phyloP scores from a whole-genome alignment of 768 basidiomycete genomes.

The Hysterangium stoloniferum region DNA sequence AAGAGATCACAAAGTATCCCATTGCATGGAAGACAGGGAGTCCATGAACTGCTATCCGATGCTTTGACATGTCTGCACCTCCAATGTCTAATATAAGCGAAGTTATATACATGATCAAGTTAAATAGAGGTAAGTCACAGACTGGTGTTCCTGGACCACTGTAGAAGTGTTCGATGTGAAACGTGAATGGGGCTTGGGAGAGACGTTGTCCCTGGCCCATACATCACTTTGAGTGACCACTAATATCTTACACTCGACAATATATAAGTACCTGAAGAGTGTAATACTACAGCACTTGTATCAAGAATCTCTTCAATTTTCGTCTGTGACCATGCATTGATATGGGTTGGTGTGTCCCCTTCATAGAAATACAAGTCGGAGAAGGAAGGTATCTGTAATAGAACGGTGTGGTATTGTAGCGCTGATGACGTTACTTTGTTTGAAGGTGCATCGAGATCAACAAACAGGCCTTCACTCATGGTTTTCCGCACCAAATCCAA shows the following conservation, averaged over 20 bases:
- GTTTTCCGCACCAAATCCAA: slow-evolving; percentile 26
- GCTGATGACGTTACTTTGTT: background rate
- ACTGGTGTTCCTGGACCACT: slow-evolving; percentile 13
- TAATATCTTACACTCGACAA: slow-evolving; percentile 22
- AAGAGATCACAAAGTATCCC: slow-evolving; percentile 5
- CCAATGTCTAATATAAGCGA: slow-evolving; percentile 11
- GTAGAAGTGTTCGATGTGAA: background rate
- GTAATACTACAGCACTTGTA: slow-evolving; percentile 7
- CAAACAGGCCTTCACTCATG: slow-evolving; percentile 18
- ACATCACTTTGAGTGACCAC: slow-evolving; percentile 12
- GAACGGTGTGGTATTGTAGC: background rate
- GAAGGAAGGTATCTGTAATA: slow-evolving; percentile 13
- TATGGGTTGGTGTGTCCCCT: background rate
- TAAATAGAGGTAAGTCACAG: slow-evolving; percentile 10
- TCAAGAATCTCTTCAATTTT: background rate
- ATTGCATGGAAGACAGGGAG: slow-evolving; percentile 1
- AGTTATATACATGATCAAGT: slow-evolving; percentile 14
- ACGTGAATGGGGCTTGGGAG: too few species aligned
- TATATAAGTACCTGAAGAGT: slow-evolving; percentile 21
- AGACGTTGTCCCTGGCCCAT: slow-evolving; percentile 11
- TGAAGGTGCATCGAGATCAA: slow-evolving; percentile 15
- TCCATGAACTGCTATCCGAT: background rate
- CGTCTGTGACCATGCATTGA: background rate
- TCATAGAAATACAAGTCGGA: slow-evolving; percentile 15
- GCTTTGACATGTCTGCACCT: background rate